Evolutionary conservation across 1,139 yeast genomes (phyloP), one percentile per base, ranked within the genome.

Genomic region (Lodderomyces orthopsilosis): DNA sequence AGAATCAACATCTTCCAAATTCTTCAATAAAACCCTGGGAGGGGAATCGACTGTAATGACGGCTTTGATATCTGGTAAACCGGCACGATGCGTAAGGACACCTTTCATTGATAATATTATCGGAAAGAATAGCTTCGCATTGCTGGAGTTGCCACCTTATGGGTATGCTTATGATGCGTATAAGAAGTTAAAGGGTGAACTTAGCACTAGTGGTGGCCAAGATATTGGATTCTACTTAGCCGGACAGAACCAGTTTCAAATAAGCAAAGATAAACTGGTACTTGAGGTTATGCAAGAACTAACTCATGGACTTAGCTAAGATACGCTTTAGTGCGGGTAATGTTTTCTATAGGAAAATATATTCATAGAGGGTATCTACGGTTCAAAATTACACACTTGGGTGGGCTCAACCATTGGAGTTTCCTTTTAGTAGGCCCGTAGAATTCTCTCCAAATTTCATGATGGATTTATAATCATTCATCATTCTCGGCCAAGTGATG

Each of bases 41-140:
- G 38, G 42, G 2, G 28, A 41, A 4, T 54, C 63, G 1, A 70
- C 76, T 2, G 52, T 58, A 0, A 62, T 68, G 70, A 65, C 68
- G 1, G 51, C 57, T n/a, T 48, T 61, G 12, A 57, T 71, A 2
- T 67, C 75, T 6, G 78, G 77, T 0, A 63, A 63, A 41, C 54
- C 56, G 5, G 77, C 77, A 1, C 53, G 77, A 47, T 52, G 70
- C 6, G 48, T 72, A 3, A 48, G 49, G 14, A 69, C 75, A 1
- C 61, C 63, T 2, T 70, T 71, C 44, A 52, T 68, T 7, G 46
- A 44, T 6, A 35, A 41, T 10, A 38, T 56, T 35, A 33, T 47
- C 9, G 30, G 39, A 0, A 42, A 42, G 6, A 46, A 41, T 33
- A 30, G 42, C 14, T 12, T 23, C 10, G 39, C 40, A 2, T 48